Base-by-base conservation (phyloP, 106 monocot genomes). In the Ottelia alismoides region DNA sequence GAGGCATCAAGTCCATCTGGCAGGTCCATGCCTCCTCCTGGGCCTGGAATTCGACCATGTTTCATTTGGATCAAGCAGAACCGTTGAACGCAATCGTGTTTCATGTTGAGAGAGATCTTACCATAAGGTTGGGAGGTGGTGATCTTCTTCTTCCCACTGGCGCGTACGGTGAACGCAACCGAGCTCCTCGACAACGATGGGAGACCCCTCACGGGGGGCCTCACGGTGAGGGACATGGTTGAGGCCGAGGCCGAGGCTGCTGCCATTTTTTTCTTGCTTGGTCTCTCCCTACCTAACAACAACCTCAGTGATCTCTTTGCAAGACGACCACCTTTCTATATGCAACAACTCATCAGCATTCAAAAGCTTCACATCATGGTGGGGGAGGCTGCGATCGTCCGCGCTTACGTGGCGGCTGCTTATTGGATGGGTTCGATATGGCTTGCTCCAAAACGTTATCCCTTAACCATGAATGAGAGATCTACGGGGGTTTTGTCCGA, bases 61-160 rank as follows among this genome's bases (percentile, higher is more conserved):
- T 49, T 18, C 20, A 0, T 49, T 49, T 49, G 9, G 5, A 18
- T 18, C 47, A 11, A 47, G 47, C 12, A 18, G 17, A 10, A 47
- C 18, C 17, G 47, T 18, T 10, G 16, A 48, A 3, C 4, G 17
- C 47, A 20, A 48, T 20, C 11, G 29, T 53, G n/a, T n/a, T n/a
- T n/a, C n/a, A 27, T n/a, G n/a, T n/a, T n/a, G n/a, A 53, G 29
- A 12, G 18, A 28, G 23, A 27, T 17, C 75, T 56, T 9, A 88
- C 88, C 83, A 27, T 56, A 76, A 51, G 79, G 88, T 1, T 62
- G 78, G 46, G 20, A 49, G 10, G 88, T 88, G 73, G 73, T 88
- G 79, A 88, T 76, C 79, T 88, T 88, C 73, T 76, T 88, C 30
- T 0, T 65, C 19, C 62, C 71, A 31, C 79, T 70, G 30, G 76